These are phyloP conservation scores for Uronychia binucleata DNA, from an alignment of 73 alveolate species.

Conservation along the genomic window DNA sequence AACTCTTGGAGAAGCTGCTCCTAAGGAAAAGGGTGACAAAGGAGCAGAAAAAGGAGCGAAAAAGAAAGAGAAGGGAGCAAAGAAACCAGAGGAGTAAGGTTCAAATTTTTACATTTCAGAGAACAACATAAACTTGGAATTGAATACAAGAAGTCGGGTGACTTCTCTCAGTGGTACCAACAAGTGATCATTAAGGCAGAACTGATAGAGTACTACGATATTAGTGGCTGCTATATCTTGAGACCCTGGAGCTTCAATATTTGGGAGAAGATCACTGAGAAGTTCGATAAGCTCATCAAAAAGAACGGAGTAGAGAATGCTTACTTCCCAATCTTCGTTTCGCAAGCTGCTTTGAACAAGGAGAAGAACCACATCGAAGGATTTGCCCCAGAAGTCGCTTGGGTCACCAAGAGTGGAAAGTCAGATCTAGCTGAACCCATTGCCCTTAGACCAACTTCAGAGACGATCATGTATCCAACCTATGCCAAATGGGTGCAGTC, in stretches of 20 bases:
- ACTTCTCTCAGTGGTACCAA: constrained; percentile 96
- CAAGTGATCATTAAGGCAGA: constrained; percentile 97
- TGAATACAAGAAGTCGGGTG: constrained; percentile 81
- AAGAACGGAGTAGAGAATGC: constrained; percentile 92
- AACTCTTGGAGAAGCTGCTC: constrained; percentile 29
- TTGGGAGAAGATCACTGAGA: constrained; percentile 96
- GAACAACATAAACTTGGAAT: constrained; percentile 77
- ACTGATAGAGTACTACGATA: constrained; percentile 99
- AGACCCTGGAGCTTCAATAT: constrained; percentile 98
- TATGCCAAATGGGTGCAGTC: constrained; percentile 98
- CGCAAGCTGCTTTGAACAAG: constrained; percentile 93
- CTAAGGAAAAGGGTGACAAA: constrained; percentile 57
- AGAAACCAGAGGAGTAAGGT: constrained; percentile 59
- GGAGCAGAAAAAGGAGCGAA: constrained; percentile 72
- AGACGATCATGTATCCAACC: constrained; percentile 99
- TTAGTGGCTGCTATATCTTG: constrained; percentile 97
- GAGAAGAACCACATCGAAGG: constrained; percentile 99
- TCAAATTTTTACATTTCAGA: neutral
- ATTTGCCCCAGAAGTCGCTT: constrained; percentile 99
- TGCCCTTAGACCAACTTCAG: constrained; percentile 99
- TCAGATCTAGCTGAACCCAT: constrained; percentile 95
- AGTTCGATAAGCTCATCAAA: constrained; percentile 91
- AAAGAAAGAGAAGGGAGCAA: constrained; percentile 60
- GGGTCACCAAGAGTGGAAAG: constrained; percentile 99
- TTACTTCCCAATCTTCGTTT: constrained; percentile 99